A percentile compares a stretch with the other conserved stretches of the same genome.
phyloP scores from a whole-genome alignment of 208 protist genomes.

The Leishmania lainsoni region DNA sequence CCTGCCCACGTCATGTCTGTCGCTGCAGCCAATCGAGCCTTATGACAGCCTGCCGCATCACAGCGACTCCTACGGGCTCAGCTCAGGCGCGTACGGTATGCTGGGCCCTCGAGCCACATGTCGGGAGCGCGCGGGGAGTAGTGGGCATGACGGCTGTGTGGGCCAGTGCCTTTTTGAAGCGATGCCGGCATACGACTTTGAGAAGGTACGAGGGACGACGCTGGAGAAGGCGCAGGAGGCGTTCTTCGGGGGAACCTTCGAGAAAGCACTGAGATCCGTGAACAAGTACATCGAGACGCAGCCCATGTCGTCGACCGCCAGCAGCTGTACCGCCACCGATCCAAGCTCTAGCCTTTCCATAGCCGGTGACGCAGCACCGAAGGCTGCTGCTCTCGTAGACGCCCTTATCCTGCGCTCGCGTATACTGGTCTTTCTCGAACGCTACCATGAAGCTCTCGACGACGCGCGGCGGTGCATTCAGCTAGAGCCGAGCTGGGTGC shows the following conservation, averaged over 20 bases:
- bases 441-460: slow-evolving; percentile 46
- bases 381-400: slow-evolving; percentile 33
- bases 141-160: slow-evolving; percentile 11
- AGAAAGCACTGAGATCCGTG: slow-evolving; percentile 28
- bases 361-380: background rate
- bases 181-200: slow-evolving; percentile 29
- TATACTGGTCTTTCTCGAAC: slow-evolving; percentile 60
- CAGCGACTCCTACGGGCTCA: slow-evolving; percentile 28
- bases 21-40: slow-evolving; percentile 48
- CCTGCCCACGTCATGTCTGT: slow-evolving; percentile 71
- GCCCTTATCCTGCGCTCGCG: slow-evolving; percentile 63
- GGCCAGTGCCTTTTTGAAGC: slow-evolving; percentile 27
- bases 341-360: background rate
- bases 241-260: slow-evolving; percentile 23
- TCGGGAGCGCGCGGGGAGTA: background rate
- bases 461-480: slow-evolving; percentile 51
- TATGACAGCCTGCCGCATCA: slow-evolving; percentile 46
- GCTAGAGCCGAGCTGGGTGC: slow-evolving; percentile 67
- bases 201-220: slow-evolving; percentile 23
- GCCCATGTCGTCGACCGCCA: too few relatives aligned
- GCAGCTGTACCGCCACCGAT: background rate
- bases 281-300: slow-evolving; percentile 17
- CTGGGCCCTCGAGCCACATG: slow-evolving; percentile 39
- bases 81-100: slow-evolving; percentile 49
- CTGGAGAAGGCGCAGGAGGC: slow-evolving; percentile 28